A percentile compares a stretch with the other conserved stretches of the same genome.
phyloP scores from a whole-genome alignment of 176 grass and related monocot species.

The Aegilops sharonensis region DNA sequence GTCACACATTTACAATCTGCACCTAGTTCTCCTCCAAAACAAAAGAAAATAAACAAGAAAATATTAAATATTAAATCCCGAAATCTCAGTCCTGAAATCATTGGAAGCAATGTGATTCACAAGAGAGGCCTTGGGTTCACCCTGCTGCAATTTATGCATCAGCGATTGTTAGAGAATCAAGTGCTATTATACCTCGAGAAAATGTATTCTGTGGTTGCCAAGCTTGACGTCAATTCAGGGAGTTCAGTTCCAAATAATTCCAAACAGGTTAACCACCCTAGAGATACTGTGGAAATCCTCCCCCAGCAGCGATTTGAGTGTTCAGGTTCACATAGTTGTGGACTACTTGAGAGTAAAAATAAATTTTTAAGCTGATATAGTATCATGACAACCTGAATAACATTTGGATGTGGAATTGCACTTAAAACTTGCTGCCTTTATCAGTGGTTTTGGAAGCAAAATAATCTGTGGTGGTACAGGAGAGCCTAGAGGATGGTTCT shows the following conservation, averaged over 20 bases:
- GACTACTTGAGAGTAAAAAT: background rate
- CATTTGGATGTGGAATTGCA: slow-evolving; percentile 78
- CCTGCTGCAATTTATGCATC: background rate
- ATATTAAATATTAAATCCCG: background rate
- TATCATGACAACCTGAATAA: slow-evolving; percentile 62
- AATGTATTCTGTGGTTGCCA: slow-evolving; percentile 70
- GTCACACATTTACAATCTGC: background rate
- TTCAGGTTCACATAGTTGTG: slow-evolving; percentile 14
- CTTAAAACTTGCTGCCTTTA: slow-evolving; percentile 82
- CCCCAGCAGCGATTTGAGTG: slow-evolving; percentile 42
- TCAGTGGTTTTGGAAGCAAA: slow-evolving; percentile 68
- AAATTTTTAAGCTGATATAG: background rate
- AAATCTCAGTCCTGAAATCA: background rate
- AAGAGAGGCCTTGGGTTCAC: background rate
- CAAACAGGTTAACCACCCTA: slow-evolving; percentile 65
- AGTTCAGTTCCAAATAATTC: slow-evolving; percentile 72
- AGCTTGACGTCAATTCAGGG: slow-evolving; percentile 76
- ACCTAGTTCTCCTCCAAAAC: background rate
- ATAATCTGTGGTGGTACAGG: slow-evolving; percentile 52
- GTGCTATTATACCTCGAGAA: slow-evolving; percentile 37
- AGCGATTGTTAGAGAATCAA: background rate
- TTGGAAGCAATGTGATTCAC: too few species aligned
- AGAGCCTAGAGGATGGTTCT: slow-evolving; percentile 38
- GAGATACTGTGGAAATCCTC: slow-evolving; percentile 67
- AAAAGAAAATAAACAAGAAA: background rate